These are phyloP conservation scores for Echinosophora koreensis DNA, from an alignment of 306 rosid genomes.

Conservation along the genomic window DNA sequence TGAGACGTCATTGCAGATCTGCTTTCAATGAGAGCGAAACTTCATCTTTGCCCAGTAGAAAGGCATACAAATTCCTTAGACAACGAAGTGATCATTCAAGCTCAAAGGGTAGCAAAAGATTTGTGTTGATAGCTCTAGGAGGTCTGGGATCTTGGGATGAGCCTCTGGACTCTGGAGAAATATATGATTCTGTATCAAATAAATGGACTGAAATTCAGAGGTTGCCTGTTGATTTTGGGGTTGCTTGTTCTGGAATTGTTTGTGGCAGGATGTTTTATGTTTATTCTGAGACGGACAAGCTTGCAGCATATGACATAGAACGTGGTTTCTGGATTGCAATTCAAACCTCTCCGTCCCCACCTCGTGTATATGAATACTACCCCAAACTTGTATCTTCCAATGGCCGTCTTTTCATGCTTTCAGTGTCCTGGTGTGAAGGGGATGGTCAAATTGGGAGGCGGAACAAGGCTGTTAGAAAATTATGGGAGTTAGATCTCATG, in stretches of 20 bases:
- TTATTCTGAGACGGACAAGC: conserved; percentile 91
- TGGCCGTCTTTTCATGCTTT: conserved; percentile 83
- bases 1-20: conserved; percentile 80
- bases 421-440: conserved; percentile 99
- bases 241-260: conserved; percentile 85
- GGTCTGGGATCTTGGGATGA: conserved; percentile 99
- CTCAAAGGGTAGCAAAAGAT: conserved; percentile 68
- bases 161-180: conserved; percentile 93
- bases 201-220: conserved; percentile 93
- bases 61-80: conserved; percentile 74
- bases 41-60: conserved; percentile 63
- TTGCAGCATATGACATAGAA: conserved; percentile 89
- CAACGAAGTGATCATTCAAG: conserved; percentile 74
- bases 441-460: conserved; percentile 93
- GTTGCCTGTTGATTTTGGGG: conserved; percentile 80
- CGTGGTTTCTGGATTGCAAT: conserved; percentile 81
- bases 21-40: conserved; percentile 67
- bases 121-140: conserved; percentile 86
- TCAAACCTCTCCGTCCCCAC: conserved; percentile 79
- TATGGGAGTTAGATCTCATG: conserved; percentile 93
- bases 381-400: conserved; percentile 85
- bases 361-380: conserved; percentile 83
- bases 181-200: conserved; percentile 81
- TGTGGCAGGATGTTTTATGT: conserved; percentile 88
- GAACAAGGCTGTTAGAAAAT: conserved; percentile 95